Evolutionary conservation across 306 rosid genomes (phyloP), one percentile per base, ranked within the genome.

Genomic region (Prunus mira): DNA sequence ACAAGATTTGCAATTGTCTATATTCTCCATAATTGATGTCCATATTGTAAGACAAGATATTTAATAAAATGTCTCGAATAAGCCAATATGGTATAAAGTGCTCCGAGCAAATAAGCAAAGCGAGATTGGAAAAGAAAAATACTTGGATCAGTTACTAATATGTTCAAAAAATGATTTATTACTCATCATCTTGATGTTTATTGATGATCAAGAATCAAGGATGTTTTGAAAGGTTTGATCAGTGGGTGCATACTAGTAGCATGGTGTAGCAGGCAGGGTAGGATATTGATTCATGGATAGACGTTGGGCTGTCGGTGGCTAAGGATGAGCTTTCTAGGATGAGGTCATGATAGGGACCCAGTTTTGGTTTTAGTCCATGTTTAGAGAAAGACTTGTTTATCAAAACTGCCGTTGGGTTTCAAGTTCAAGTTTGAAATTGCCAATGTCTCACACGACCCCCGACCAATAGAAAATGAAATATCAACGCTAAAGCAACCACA

Each of bases 281-380:
- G 38, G 71, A 5, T 41, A 32, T 67, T 25, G 32, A 75, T 24
- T 64, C 57, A 67, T 50, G 24, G 1, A 43, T 61, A 52, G 55
- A 60, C 45, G 68, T 50, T 58, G 74, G 72, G 79, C 43, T 73
- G 87, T 84, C 84, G 82, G 87, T 80, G 80, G 80, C 77, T 25
- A 1, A 3, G 67, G 82, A 73, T 17, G 63, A 67, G 72, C 57
- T 19, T 65, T 54, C 18, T 18, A 46, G 49, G 67, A 50, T 69
- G 69, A 77, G 20, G 73, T 60, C 63, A 56, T 1, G 12, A 9
- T 4, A 3, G 19, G 51, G 71, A 78, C 24, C 69, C 74, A 14
- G n/a, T 14, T 54, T 19, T 43, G 43, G 60, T 22, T 34, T 22
- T 24, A 46, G 12, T 14, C 3, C 46, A n/a, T 14, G 34, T 41